phyloP scores from a whole-genome alignment of 345 rosid genomes.

The Eucalyptus erythrocorys region DNA sequence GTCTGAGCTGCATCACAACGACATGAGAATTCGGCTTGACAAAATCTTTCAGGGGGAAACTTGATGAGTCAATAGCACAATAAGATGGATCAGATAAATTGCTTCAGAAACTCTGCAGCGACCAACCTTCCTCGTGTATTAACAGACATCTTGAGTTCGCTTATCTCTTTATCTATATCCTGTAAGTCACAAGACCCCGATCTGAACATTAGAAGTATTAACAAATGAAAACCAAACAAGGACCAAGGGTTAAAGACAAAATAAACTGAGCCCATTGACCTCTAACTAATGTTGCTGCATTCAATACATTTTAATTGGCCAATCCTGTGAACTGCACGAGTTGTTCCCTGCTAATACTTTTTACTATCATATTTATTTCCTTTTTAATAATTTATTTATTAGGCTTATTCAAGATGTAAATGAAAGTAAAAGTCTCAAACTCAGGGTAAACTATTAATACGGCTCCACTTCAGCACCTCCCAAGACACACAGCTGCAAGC shows the following conservation, averaged over 20 bases:
- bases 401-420: neutral
- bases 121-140: constrained; percentile 91
- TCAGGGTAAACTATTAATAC: neutral
- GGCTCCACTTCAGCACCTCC: neutral
- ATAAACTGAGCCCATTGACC: neutral
- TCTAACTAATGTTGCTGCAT: neutral
- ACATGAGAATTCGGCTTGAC: neutral
- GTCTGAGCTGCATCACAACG: neutral
- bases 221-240: neutral
- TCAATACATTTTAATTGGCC: neutral
- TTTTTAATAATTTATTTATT: neutral
- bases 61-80: neutral
- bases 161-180: constrained; percentile 96
- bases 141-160: constrained; percentile 78
- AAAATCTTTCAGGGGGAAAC: neutral
- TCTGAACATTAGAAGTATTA: neutral
- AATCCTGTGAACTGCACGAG: neutral
- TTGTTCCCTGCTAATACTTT: neutral
- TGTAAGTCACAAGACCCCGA: constrained; percentile 13
- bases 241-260: neutral
- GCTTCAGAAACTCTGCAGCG: constrained; percentile 89
- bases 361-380: neutral
- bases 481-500: neutral
- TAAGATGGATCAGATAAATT: constrained; percentile 26
- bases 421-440: neutral